Conservation (phyloP, 768 basidiomycete genomes). For the Stropharia rugosoannulata region DNA sequence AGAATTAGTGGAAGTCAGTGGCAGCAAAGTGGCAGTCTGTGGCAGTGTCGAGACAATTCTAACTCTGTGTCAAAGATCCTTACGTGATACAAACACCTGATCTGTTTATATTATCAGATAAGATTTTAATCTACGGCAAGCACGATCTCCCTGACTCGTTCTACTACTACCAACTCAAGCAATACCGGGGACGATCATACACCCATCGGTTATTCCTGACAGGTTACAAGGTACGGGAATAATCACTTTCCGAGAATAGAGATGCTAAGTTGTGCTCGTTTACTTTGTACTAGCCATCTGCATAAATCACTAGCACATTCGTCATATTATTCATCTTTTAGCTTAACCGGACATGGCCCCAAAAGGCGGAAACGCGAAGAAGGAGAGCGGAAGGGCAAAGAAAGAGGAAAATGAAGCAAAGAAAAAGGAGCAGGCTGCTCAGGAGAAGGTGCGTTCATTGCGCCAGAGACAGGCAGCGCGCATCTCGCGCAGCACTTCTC, state of each 20-base stretch:
- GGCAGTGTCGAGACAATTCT: too few relatives aligned
- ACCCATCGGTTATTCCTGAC: too few relatives aligned
- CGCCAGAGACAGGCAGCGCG: neutral
- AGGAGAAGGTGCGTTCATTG: conserved; percentile 52
- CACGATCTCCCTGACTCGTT: neutral
- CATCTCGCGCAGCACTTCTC: neutral
- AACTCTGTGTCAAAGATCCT: too few relatives aligned
- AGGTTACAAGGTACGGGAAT: too few relatives aligned
- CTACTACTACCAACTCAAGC: neutral
- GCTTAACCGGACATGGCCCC: conserved; percentile 61
- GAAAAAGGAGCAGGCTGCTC: conserved; percentile 63
- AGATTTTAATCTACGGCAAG: conserved; percentile 6
- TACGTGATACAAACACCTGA: too few relatives aligned
- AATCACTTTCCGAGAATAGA: too few relatives aligned
- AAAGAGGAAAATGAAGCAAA: conserved; percentile 90
- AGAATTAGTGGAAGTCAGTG: too few relatives aligned
- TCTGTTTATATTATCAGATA: conserved; percentile 17
- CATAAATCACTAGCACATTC: neutral
- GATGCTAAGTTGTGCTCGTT: too few relatives aligned
- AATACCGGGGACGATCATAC: too few relatives aligned
- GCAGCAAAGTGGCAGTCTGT: too few relatives aligned
- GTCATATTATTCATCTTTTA: neutral
- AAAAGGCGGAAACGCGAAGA: conserved; percentile 88
- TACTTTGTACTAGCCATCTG: neutral
- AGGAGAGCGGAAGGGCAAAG: conserved; percentile 85